Evolutionary conservation across 2,329 filamentous ascomycete species (phyloP), one percentile per base, ranked within the genome.

Genomic region (Bipolaris oryzae): DNA sequence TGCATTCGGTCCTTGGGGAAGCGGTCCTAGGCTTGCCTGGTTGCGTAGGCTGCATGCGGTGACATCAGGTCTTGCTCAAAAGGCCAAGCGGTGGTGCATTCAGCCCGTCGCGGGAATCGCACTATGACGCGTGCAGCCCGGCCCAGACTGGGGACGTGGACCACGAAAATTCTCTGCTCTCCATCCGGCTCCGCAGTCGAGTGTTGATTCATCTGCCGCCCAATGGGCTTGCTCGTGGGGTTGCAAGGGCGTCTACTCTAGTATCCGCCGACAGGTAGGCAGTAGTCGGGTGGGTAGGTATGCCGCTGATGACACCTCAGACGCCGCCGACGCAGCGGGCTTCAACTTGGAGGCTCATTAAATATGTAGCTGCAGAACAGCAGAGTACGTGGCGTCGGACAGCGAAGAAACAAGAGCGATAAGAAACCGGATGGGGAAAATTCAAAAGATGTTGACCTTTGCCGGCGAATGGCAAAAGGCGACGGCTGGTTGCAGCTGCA

Each of bases 81-180:
- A 18, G 11, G 16, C 42, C 42, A 45, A 45, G 42, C 7, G 28
- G n/a, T 25, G 34, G 42, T 37, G 37, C 42, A 41, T 47, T 25
- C 38, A 53, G 43, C 38, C 50, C 44, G 38, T 43, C 39, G 50
- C 44, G 13, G 35, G 21, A 33, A 39, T 46, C 23, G 21, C 33
- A 48, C 33, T 38, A 41, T 46, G 52, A 57, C 51, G 41, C 54
- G 43, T 57, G 54, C 37, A 53, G 54, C 53, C 37, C 28, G 31
- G 23, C 39, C 28, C 31, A 37, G 34, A 48, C 33, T 35, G 15
- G 44, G 20, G 31, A 57, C 50, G 33, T 37, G 20, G 33, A 20
- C 39, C 45, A 25, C 33, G 52, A 43, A 45, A 56, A 57, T 43
- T 41, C 37, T 53, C 49, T 48, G 25, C 43, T 33, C 11, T 34